A percentile compares a stretch with the other conserved stretches of the same genome.
Conservation (phyloP, 1,284 basidiomycete species). For the Ustilago xerochloae region DNA sequence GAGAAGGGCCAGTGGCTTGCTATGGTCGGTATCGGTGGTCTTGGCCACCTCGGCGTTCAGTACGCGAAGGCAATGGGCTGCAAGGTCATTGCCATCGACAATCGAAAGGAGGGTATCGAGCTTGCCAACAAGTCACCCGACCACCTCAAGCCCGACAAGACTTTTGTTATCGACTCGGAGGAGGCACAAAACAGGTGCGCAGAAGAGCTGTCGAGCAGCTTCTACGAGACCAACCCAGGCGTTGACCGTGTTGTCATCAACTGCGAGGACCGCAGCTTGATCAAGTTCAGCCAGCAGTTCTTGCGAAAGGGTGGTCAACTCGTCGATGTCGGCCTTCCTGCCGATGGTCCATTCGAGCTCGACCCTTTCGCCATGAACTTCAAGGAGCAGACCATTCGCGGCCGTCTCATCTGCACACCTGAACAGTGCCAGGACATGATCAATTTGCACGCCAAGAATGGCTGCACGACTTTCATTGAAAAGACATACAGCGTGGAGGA, state of each 20-base stretch:
- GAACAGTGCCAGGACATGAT: conserved; percentile 60
- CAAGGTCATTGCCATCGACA: conserved; percentile 66
- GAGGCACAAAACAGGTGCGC: conserved; percentile 45
- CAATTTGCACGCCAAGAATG: conserved; percentile 50
- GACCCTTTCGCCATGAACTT: conserved; percentile 58
- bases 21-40: conserved; percentile 70
- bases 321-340: conserved; percentile 56
- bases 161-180: conserved; percentile 45
- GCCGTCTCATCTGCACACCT: conserved; percentile 60
- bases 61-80: conserved; percentile 68
- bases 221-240: conserved; percentile 59
- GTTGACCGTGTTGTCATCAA: conserved; percentile 62
- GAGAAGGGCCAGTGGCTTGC: conserved; percentile 67
- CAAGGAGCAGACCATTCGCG: conserved; percentile 60
- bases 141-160: conserved; percentile 58
- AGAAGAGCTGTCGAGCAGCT: conserved; percentile 46
- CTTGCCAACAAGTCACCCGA: conserved; percentile 36
- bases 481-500: conserved; percentile 59
- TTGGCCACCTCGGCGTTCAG: conserved; percentile 69
- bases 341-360: conserved; percentile 56
- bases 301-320: conserved; percentile 57
- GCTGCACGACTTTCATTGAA: conserved; percentile 54
- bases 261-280: conserved; percentile 46
- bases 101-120: conserved; percentile 49
- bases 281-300: conserved; percentile 55